Base-by-base conservation (phyloP, 2,329 filamentous ascomycete genomes). In the Botrytis tulipae region DNA sequence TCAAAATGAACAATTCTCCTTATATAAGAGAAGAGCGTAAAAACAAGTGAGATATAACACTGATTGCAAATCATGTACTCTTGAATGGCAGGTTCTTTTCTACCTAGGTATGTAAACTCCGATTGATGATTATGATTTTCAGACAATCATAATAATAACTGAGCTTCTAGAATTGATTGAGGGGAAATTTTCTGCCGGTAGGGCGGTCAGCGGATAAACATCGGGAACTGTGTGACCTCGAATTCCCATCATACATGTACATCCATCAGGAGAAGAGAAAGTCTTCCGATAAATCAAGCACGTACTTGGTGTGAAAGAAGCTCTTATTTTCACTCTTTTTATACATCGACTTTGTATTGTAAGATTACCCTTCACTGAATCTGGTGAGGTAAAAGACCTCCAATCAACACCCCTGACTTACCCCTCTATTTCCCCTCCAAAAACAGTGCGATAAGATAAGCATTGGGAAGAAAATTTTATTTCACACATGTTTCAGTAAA, bases 401-500 rank as follows among this genome's bases (percentile, higher is more conserved):
- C 37, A 4, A 62, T 29, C 59, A 29, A 29, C 8, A 42, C 35
- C 66, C 48, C 18, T 57, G 48, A 20, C 29, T 32, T 68, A 69
- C 66, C 66, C 66, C 66, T 69, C 66, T 20, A 69, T 69, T 69
- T 44, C 66, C 66, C 66, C 66, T 69, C 66, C 37, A 48, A 48
- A n/a, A 48, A 65, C 25, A 37, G 9, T 57, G 3, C 35, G 66
- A 68, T 68, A 68, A 68, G 66, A 68, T 68, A 68, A 68, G 66
- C 66, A n/a, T 32, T 16, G 44, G 35, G 18, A 57, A 57, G 65
- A 68, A 68, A 68, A 42, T 68, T 68, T 68, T n/a, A 65, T 40
- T 32, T 22, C 5, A 67, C 44, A 59, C 57, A 25, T 57, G 35
- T 57, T 54, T 68, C 48, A 68, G 7, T 16, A 32, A 42, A 22